Evolutionary conservation across 345 rosid species (phyloP).

Genomic region (Salix caprea): DNA sequence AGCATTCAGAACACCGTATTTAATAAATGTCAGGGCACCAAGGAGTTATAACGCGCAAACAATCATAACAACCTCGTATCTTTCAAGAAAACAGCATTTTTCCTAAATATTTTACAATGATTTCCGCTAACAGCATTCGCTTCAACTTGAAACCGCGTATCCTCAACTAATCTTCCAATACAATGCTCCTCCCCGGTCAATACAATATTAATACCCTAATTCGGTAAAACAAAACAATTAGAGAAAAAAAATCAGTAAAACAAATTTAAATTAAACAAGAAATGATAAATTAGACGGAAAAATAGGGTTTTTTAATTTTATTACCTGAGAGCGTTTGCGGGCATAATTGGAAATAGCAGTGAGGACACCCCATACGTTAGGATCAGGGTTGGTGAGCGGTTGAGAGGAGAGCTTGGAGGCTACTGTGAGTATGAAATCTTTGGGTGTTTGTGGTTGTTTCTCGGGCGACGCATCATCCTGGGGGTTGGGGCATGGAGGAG

Average conservation of each 20-base stretch:
- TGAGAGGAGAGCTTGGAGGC: slow-evolving; percentile 65
- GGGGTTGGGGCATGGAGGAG: not conserved
- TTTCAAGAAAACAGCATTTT: slow-evolving; percentile 53
- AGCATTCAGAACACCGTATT: not conserved
- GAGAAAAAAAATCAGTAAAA: no score
- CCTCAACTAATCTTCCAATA: slow-evolving; percentile 68
- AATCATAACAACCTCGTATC: slow-evolving; percentile 63
- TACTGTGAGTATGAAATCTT: slow-evolving; percentile 47
- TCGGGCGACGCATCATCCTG: slow-evolving; percentile 27
- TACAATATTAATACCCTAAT: slow-evolving; percentile 72
- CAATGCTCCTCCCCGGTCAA: slow-evolving; percentile 67
- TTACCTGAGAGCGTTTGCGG: slow-evolving; percentile 75
- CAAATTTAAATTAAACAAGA: no score
- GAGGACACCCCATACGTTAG: slow-evolving; percentile 85
- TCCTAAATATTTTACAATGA: slow-evolving; percentile 75
- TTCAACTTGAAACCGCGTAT: slow-evolving; percentile 56
- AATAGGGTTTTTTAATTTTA: not conserved
- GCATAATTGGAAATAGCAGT: slow-evolving; percentile 78
- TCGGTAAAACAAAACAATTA: not conserved
- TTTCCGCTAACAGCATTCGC: slow-evolving; percentile 66
- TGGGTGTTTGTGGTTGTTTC: slow-evolving; percentile 32
- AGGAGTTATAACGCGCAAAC: not conserved
- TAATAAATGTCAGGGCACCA: not conserved
- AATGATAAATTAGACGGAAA: no score
- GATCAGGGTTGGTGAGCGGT: slow-evolving; percentile 60